Percentiles rank a stretch among this genome's conserved stretches.
phyloP scores from a whole-genome alignment of 192 early-diverging fungal genomes.

The Mortierella hygrophila region DNA sequence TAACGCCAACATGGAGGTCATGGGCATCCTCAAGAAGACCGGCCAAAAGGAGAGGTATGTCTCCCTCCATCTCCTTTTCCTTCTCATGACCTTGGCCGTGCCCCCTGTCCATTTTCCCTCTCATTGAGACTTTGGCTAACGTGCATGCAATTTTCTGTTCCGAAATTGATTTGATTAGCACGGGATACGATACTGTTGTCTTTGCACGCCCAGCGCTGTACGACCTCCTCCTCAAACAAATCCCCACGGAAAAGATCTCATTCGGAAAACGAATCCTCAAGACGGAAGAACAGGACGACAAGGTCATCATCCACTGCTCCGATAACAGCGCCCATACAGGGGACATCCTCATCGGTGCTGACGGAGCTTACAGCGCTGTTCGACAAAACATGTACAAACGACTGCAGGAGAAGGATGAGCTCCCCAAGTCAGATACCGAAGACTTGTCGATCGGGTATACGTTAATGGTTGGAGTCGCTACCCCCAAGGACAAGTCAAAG shows the following conservation, averaged over 20 bases:
- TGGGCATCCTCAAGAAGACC: conserved; percentile 3
- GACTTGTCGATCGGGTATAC: conserved; percentile 10
- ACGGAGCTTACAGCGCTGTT: conserved; percentile 35
- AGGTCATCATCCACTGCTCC: conserved; percentile 13
- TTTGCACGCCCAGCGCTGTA: conserved; percentile 29
- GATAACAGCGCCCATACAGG: conserved; percentile 14
- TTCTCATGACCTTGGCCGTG: not conserved
- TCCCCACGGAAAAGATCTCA: conserved; percentile 21
- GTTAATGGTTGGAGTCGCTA: conserved; percentile 17
- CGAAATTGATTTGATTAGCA: not conserved
- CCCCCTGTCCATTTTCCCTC: not conserved
- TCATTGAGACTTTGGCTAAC: not conserved
- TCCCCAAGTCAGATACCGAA: conserved; percentile 18
- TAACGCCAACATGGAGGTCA: not conserved
- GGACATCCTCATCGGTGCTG: conserved; percentile 34
- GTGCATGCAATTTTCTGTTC: not conserved
- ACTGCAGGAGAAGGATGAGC: not conserved
- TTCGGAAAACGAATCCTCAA: conserved; percentile 14
- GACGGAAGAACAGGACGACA: conserved; percentile 10
- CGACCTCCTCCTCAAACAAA: conserved; percentile 18
- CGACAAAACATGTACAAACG: conserved; percentile 23
- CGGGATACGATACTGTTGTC: conserved; percentile 15
- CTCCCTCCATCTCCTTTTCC: not conserved
- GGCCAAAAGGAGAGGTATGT: conserved; percentile 17
- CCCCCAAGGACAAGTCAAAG: conserved; percentile 6